A percentile compares a stretch with the other conserved stretches of the same genome.
Evolutionary conservation across 2,329 filamentous ascomycete genomes (phyloP).

Genomic region (Ilyonectria robusta): DNA sequence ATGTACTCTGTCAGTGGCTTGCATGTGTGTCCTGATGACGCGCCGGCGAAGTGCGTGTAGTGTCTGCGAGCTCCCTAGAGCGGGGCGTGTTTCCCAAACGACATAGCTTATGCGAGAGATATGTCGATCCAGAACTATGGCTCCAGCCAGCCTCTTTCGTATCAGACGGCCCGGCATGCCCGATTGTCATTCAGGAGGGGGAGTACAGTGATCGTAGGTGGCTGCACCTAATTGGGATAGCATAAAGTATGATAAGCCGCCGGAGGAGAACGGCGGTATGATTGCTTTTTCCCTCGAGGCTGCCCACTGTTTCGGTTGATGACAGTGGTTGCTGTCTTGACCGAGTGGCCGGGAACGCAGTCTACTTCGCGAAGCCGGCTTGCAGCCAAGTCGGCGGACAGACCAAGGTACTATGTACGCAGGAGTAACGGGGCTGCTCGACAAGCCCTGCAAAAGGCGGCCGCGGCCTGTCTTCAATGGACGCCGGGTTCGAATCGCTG

Average conservation of each 20-base stretch:
- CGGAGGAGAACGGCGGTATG: neutral
- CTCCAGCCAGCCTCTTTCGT: conserved; percentile 18
- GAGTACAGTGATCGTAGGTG: neutral
- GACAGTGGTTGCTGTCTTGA: conserved; percentile 6
- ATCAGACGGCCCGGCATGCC: conserved; percentile 1
- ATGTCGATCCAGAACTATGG: conserved; percentile 2
- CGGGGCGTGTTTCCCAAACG: conserved; percentile 7
- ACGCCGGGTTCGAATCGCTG: conserved; percentile 17
- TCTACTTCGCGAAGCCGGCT: neutral
- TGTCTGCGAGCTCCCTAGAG: conserved; percentile 17
- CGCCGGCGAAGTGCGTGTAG: conserved; percentile 24
- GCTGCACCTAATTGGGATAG: conserved; percentile 6
- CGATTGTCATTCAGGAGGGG: conserved; percentile 7
- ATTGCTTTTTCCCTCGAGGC: conserved; percentile 8
- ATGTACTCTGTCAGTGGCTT: conserved; percentile 22
- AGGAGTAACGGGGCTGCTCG: neutral
- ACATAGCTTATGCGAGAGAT: neutral
- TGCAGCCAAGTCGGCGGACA: neutral
- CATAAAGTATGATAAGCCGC: neutral
- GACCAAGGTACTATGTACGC: neutral
- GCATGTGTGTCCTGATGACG: conserved; percentile 25
- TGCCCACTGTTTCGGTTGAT: neutral
- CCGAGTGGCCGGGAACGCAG: neutral
- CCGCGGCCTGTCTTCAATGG: conserved; percentile 31
- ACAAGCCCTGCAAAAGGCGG: neutral